Conservation (phyloP, 2,329 filamentous ascomycete species). For the Penicillium sp. region DNA sequence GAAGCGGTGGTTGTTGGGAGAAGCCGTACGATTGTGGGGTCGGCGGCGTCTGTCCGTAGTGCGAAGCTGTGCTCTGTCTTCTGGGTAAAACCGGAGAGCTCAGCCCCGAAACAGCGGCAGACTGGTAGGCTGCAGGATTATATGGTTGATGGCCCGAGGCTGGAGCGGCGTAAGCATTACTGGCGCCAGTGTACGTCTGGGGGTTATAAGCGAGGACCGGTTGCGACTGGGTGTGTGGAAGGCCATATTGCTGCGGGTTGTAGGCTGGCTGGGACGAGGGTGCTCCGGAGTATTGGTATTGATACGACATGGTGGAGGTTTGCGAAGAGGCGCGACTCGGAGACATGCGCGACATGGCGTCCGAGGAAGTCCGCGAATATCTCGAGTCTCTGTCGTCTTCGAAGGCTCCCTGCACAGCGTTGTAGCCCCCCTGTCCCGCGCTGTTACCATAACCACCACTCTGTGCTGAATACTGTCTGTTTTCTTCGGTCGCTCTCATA, state of each 20-base stretch:
- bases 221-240: slow-evolving; percentile 48
- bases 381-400: slow-evolving; percentile 37
- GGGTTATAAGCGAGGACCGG: slow-evolving; percentile 67
- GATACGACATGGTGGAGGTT: slow-evolving; percentile 47
- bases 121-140: slow-evolving; percentile 52
- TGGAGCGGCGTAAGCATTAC: slow-evolving; percentile 28
- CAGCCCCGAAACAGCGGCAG: slow-evolving; percentile 32
- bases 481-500: slow-evolving; percentile 37
- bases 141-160: slow-evolving; percentile 45
- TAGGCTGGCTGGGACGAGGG: slow-evolving; percentile 54
- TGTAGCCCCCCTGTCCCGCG: slow-evolving; percentile 34
- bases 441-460: slow-evolving; percentile 34
- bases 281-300: slow-evolving; percentile 43
- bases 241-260: slow-evolving; percentile 63
- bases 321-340: slow-evolving; percentile 46
- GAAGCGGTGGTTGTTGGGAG: slow-evolving; percentile 37
- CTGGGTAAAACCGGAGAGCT: slow-evolving; percentile 36
- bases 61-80: slow-evolving; percentile 30
- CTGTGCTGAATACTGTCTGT: slow-evolving; percentile 37
- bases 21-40: slow-evolving; percentile 36
- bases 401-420: slow-evolving; percentile 22
- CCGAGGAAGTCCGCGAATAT: slow-evolving; percentile 38
- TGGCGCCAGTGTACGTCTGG: slow-evolving; percentile 53
- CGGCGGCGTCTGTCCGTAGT: slow-evolving; percentile 31
- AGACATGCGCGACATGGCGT: slow-evolving; percentile 36